Evolutionary conservation across 108 stramenopile species (phyloP), one percentile per base, ranked within the genome.

Genomic region (Chaetoceros tenuissimus): DNA sequence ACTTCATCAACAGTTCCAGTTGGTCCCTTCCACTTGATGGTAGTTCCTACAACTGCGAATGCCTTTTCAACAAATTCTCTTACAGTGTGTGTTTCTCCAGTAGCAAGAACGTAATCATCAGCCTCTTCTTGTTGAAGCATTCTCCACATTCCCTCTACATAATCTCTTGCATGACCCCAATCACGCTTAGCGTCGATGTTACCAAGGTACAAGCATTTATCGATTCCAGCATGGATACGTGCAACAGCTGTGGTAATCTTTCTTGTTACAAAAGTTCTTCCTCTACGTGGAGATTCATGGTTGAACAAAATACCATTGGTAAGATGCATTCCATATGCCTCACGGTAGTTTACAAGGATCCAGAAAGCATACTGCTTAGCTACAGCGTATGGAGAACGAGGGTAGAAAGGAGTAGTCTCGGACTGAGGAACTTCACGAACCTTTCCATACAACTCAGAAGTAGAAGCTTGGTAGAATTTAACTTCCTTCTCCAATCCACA

Each of bases 141-240:
- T 71, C 79, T 84, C 98, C 98, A 99, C 98, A 99, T 99, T 46
- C 98, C 98, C 71, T 95, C 85, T 26, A 99, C 87, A 73, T 99
- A 99, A 73, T 99, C 98, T 63, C 85, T 87, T 5, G 98, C 98
- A 76, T 97, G 96, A 51, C 98, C 98, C 98, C 98, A 99, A 81
- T 99, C 98, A 65, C 98, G 91, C 79, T 98, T 95, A 54, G 97
- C 78, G 75, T 98, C 96, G 63, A 97, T 77, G 78, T 98, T 98
- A 50, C 98, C 98, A 30, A 99, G 87, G 69, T 81, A 96, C 30
- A 98, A 67, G 50, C 67, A 75, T 65, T 96, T 89, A 55, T 96
- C 87, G 62, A 81, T 28, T 43, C 94, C 94, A 43, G 66, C 64
- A 27, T 72, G 63, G 71, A 98, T 98, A 46, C 81, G 75, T 16